Evolutionary conservation across 805 yeast species (phyloP).

Genomic region (Vanderwaltozyma verrucispora): DNA sequence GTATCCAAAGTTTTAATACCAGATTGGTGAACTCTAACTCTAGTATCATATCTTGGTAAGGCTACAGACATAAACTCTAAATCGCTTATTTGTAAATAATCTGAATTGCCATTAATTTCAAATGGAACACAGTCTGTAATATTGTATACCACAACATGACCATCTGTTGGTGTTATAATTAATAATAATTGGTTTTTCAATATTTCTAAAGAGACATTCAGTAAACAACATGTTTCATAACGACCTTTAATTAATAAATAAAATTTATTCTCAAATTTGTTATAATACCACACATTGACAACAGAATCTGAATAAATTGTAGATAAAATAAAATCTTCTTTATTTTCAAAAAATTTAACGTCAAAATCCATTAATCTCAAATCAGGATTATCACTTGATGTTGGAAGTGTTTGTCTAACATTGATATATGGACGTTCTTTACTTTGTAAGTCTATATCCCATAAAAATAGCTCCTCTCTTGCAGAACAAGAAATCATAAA

Average conservation of each 20-base stretch:
- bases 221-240: conserved; percentile 69
- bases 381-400: conserved; percentile 59
- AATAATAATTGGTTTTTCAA: conserved; percentile 28
- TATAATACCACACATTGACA: conserved; percentile 54
- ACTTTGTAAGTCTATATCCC: conserved; percentile 45
- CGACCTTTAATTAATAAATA: conserved; percentile 34
- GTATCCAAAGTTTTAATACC: conserved; percentile 59
- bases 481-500: conserved; percentile 57
- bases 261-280: conserved; percentile 31
- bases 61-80: neutral
- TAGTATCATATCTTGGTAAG: conserved; percentile 15
- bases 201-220: conserved; percentile 44
- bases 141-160: conserved; percentile 56
- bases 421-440: conserved; percentile 35
- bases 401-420: conserved; percentile 43
- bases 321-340: conserved; percentile 29
- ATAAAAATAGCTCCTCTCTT: conserved; percentile 76
- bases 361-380: conserved; percentile 84
- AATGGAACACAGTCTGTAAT: conserved; percentile 28
- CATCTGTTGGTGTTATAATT: conserved; percentile 73
- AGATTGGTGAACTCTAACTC: conserved; percentile 67
- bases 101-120: conserved; percentile 6
- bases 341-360: conserved; percentile 31
- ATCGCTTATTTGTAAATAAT: conserved; percentile 3
- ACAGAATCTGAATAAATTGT: conserved; percentile 82